Evolutionary conservation across 495 filamentous ascomycete genomes (phyloP), one percentile per base, ranked within the genome.

Genomic region (Daldinia bambusicola): DNA sequence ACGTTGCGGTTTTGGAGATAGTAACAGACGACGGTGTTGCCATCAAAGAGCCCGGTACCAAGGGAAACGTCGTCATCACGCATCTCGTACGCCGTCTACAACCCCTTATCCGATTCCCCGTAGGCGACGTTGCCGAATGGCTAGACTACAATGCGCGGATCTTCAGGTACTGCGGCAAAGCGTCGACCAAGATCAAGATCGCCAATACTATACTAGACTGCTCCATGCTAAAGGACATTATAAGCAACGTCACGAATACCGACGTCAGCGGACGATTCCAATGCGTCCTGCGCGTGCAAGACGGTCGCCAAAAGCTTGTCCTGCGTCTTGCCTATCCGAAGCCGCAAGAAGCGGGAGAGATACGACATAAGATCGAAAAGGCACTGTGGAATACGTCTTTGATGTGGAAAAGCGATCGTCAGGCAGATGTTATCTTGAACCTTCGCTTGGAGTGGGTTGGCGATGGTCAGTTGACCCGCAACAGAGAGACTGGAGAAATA

Each of bases 111-210:
- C 55, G 63, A 13, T 59, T 58, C 9, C 63, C 63, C 14, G n/a
- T 59, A 5, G 63, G 63, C 16, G 63, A 66, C 16, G 30, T 51
- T 31, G 63, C 63, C 7, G 63, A 58, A 20, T 66, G 63, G 63
- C 41, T 59, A 1, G 43, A 66, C 16, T 66, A 66, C 8, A 31
- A 20, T 16, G n/a, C 41, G 13, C 55, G 55, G 10, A 40, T 40
- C 31, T 66, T 66, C 22, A 66, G 51, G 55, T 56, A 56, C 18
- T 14, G n/a, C 20, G 41, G 32, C 10, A 38, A 16, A 6, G 63
- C 16, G 16, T 31, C 63, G 5, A 9, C 32, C 13, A 58, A 66
- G 30, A 31, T 66, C 38, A 59, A 32, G 22, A 30, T 66, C 9
- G 63, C 55, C 6, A 41, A 18, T 2, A 37, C 55, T 3, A 59